Conservation (phyloP, 345 rosid species). For the Murraya koenigii region DNA sequence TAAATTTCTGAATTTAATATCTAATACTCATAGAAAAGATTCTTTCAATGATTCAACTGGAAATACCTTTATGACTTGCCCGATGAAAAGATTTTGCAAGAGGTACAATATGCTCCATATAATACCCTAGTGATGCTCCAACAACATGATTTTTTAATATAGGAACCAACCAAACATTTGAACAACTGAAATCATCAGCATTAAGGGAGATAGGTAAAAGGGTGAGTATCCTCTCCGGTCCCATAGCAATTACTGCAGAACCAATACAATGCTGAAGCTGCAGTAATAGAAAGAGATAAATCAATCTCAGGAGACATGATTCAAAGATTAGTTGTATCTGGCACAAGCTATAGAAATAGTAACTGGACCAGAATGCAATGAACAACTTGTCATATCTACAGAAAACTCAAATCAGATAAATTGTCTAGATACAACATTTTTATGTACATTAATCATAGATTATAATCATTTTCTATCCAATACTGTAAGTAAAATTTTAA, state of each 20-base stretch:
- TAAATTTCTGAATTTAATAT: constrained; percentile 2
- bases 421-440: background rate
- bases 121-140: constrained; percentile 76
- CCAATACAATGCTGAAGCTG: constrained; percentile 85
- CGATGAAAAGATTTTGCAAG: constrained; percentile 66
- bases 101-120: constrained; percentile 77
- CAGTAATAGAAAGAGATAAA: constrained; percentile 24
- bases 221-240: constrained; percentile 66
- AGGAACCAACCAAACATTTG: constrained; percentile 79
- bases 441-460: background rate
- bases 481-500: background rate
- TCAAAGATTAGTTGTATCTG: background rate
- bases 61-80: constrained; percentile 64
- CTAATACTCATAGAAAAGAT: background rate
- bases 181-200: constrained; percentile 47
- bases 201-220: constrained; percentile 66
- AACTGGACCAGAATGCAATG: background rate
- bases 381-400: background rate
- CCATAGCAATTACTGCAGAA: constrained; percentile 78
- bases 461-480: background rate
- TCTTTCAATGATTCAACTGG: constrained; percentile 6
- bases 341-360: background rate
- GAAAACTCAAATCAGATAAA: constrained; percentile 3
- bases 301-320: constrained; percentile 15
- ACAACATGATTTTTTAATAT: constrained; percentile 57